Evolutionary conservation across 2,329 filamentous ascomycete genomes (phyloP).

Genomic region (Eutypa lata): DNA sequence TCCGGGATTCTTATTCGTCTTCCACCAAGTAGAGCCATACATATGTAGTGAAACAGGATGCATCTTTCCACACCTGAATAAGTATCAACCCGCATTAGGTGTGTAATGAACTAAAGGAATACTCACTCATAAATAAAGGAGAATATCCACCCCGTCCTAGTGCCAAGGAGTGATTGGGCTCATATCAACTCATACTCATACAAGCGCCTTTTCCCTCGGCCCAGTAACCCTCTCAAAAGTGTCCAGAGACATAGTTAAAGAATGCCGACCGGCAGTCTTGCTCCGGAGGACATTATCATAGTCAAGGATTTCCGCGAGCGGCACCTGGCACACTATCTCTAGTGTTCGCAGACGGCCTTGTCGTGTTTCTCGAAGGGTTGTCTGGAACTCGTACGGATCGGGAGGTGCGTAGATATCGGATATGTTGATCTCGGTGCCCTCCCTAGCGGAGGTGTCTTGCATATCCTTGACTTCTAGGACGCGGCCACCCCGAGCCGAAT

Average conservation of each 20-base stretch:
- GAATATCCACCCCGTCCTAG: too few relatives aligned
- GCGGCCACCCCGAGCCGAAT: slow-evolving; percentile 69
- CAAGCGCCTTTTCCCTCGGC: slow-evolving; percentile 47
- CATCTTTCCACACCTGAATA: too few relatives aligned
- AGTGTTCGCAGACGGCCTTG: slow-evolving; percentile 47
- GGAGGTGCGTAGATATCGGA: slow-evolving; percentile 80
- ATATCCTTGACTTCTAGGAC: slow-evolving; percentile 65
- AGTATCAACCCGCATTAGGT: too few relatives aligned
- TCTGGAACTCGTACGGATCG: slow-evolving; percentile 70
- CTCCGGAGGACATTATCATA: slow-evolving; percentile 87
- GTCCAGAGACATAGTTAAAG: slow-evolving; percentile 57
- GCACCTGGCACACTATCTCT: slow-evolving; percentile 80
- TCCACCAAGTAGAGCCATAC: too few relatives aligned
- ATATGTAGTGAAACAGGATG: too few relatives aligned
- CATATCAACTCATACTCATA: too few relatives aligned
- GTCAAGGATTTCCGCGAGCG: slow-evolving; percentile 93
- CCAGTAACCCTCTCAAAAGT: slow-evolving; percentile 55
- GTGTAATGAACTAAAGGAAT: too few relatives aligned
- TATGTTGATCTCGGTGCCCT: slow-evolving; percentile 57
- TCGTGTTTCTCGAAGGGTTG: slow-evolving; percentile 51
- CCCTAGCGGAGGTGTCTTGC: slow-evolving; percentile 70
- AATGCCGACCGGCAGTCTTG: slow-evolving; percentile 77
- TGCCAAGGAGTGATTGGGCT: too few relatives aligned
- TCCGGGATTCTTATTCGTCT: too few relatives aligned
- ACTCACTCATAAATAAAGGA: too few relatives aligned